Evolutionary conservation across 192 early-diverging fungal species (phyloP), one percentile per base, ranked within the genome.

Genomic region (Entomortierella parvispora): DNA sequence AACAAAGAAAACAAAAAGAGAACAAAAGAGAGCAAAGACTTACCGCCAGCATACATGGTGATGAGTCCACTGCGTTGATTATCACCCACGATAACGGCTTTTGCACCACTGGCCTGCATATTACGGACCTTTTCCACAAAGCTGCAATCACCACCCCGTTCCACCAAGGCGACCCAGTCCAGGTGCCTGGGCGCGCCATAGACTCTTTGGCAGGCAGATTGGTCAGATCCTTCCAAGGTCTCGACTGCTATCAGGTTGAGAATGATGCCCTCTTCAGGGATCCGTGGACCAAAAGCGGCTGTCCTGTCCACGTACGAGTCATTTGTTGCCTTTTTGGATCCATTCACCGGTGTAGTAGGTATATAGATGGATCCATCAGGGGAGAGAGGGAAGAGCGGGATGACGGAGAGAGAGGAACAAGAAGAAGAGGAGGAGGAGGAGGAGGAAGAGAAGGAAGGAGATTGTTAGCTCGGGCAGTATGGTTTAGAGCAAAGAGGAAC

Each of bases 71-170:
- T 84, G n/a, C 83, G 83, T 64, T 86, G 85, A 28, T 85, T 82
- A 71, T 98, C 95, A 18, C 95, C 96, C 17, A 99, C 94, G 26
- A 96, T 84, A 20, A 98, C 95, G 1, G 91, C 94, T 12, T 85
- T 83, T 2, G 94, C 94, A 26, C 95, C 95, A 37, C 88, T 88
- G 8, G 67, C 77, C 82, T 99, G 95, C 95, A 97, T 96, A 32
- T 90, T 88, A 42, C 94, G 84, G 11, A 99, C 91, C 80, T 99
- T 99, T 8, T 94, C 91, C 40, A 93, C 85, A 68, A 99, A 99
- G 0, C 90, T 84, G 72, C 97, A 99, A 22, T 85, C 83, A 15
- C 74, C 74, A 49, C 96, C 97, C 53, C 97, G 89, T 62, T 93
- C 88, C 3, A 97, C 91, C 2, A 99, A 82, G 11, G 93, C 91